Evolutionary conservation across 768 basidiomycete genomes (phyloP), one percentile per base, ranked within the genome.

Genomic region (Panaeolus cyanescens): DNA sequence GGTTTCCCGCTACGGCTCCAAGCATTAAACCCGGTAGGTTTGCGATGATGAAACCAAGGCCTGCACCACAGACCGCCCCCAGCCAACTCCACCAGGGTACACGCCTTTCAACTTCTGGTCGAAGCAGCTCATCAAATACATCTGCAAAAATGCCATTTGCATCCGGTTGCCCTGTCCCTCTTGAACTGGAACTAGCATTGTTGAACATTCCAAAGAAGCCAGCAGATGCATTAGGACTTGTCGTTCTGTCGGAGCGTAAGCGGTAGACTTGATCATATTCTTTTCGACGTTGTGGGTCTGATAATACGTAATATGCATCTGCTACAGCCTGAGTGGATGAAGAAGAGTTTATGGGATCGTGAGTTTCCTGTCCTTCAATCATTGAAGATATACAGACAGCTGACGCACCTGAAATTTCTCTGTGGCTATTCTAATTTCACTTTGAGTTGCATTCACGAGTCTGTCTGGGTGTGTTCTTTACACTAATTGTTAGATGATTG

Each of bases 301-400:
- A 94, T 34, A 98, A 85, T 28, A 96, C 91, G 71, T 93, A 97
- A 76, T 96, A 96, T 17, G 95, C 95, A 73, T 97, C 95, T 57
- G 95, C 94, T 64, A 97, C 88, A 7, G 90, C 87, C 90, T 91
- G 70, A 1, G 54, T n/a, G 54, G 30, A 15, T 36, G 32, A 17
- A 36, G 63, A 32, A 63, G n/a, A n/a, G 34, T n/a, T 20, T 34
- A 30, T 55, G 53, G 58, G 50, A 15, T 33, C 30, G 32, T 19
- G 32, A 56, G 5, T 39, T 17, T 39, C 19, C 37, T 39, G 7
- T 12, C 19, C 17, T 39, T 45, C 42, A 5, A n/a, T n/a, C n/a
- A n/a, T n/a, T n/a, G n/a, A n/a, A n/a, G n/a, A n/a, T n/a, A n/a
- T n/a, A n/a, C n/a, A 10, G n/a, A 0, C 20, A 30, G 32, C 20